These are phyloP conservation scores for Pseudogymnoascus sp. DNA, from an alignment of 2,329 filamentous ascomycete genomes.

Conservation along the genomic window DNA sequence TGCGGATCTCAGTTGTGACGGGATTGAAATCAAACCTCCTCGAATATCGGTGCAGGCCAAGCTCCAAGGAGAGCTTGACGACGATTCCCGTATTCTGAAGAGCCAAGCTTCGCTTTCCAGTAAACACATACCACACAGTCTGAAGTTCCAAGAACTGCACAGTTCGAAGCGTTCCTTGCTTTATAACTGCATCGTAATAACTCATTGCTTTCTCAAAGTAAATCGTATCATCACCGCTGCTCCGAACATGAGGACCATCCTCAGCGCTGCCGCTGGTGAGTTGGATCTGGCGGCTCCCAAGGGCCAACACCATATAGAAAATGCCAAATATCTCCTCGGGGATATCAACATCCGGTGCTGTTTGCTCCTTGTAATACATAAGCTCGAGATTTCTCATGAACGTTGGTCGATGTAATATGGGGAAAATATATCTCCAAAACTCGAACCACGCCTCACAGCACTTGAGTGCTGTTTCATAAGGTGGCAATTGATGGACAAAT, in stretches of 20 bases:
- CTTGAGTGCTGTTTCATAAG: conserved; percentile 11
- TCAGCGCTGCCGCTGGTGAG: conserved; percentile 9
- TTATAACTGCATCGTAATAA: conserved; percentile 12
- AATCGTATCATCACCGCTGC: conserved; percentile 14
- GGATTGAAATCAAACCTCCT: conserved; percentile 15
- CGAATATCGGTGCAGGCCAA: conserved; percentile 15
- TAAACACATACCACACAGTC: conserved; percentile 15
- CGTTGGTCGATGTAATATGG: conserved; percentile 14
- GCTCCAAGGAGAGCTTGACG: conserved; percentile 14
- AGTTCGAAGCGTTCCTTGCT: conserved; percentile 11
- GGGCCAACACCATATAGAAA: conserved; percentile 14
- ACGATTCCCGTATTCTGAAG: conserved; percentile 15
- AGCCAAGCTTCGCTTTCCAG: conserved; percentile 15
- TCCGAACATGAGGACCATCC: conserved; percentile 12
- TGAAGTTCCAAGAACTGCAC: conserved; percentile 15
- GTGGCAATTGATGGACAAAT: conserved; percentile 6
- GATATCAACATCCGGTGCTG: conserved; percentile 7
- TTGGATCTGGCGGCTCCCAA: conserved; percentile 14
- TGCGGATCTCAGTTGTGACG: conserved; percentile 13
- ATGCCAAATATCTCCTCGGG: conserved; percentile 10
- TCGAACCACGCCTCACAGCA: conserved; percentile 16
- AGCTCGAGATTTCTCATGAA: conserved; percentile 12
- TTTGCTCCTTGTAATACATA: conserved; percentile 8
- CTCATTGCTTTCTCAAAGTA: conserved; percentile 13
- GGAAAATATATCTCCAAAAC: conserved; percentile 15